These are phyloP conservation scores for Ochetophila trinervis DNA, from an alignment of 306 rosid species.

Conservation along the genomic window DNA sequence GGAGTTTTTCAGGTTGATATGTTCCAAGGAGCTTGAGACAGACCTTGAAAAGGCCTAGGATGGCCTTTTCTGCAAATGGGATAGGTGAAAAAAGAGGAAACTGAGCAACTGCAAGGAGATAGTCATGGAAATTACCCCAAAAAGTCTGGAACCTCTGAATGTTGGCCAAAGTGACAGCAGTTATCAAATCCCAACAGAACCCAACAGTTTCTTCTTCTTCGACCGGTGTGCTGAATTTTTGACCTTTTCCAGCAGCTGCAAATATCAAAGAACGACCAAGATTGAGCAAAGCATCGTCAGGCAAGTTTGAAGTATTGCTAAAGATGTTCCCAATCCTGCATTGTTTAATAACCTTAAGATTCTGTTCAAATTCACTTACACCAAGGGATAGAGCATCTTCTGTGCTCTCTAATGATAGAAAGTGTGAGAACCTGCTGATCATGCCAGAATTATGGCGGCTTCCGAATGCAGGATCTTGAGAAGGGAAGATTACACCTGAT, in stretches of 20 bases:
- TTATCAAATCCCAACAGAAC: conserved; percentile 88
- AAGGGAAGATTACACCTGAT: conserved; percentile 43
- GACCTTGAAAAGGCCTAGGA: conserved; percentile 57
- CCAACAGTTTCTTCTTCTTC: conserved; percentile 94
- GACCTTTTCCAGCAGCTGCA: conserved; percentile 94
- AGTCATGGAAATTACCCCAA: conserved; percentile 77
- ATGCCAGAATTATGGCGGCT: conserved; percentile 42
- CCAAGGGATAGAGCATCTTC: conserved; percentile 67
- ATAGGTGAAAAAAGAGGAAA: conserved; percentile 83
- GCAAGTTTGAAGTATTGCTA: conserved; percentile 55
- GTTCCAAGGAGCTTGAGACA: conserved; percentile 56
- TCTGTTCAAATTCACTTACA: conserved; percentile 74
- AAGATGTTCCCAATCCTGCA: conserved; percentile 75
- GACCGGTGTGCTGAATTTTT: conserved; percentile 78
- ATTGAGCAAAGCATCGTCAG: conserved; percentile 56
- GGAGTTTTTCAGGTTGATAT: conserved; percentile 44
- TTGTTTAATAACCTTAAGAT: conserved; percentile 68
- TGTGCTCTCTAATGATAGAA: conserved; percentile 47
- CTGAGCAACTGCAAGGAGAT: conserved; percentile 63
- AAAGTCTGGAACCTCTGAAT: conserved; percentile 53
- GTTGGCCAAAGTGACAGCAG: conserved; percentile 52
- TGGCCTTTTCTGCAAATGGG: conserved; percentile 80
- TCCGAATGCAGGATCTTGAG: conserved; percentile 40
- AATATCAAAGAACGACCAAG: conserved; percentile 74
- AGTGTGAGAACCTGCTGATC: conserved; percentile 44